These are phyloP conservation scores for Dalechampia spathulata DNA, from an alignment of 441 rosid species.

Conservation along the genomic window DNA sequence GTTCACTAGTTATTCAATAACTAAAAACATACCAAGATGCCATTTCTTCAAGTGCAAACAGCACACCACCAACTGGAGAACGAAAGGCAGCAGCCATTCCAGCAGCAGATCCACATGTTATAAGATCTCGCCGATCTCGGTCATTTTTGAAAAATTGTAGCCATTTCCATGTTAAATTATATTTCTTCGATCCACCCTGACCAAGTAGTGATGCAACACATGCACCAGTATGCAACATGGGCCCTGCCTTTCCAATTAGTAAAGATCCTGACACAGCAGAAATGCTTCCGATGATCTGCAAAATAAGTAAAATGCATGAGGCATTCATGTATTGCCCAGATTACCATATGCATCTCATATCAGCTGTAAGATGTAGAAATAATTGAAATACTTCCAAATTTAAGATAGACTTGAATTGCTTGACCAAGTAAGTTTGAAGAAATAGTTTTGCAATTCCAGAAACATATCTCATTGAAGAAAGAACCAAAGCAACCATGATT, in stretches of 20 bases:
- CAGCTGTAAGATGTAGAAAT: too few species aligned
- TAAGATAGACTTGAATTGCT: too few species aligned
- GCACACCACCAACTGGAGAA: slow-evolving; percentile 83
- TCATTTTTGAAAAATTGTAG: slow-evolving; percentile 67
- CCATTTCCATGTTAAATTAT: slow-evolving; percentile 66
- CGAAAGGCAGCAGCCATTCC: slow-evolving; percentile 89
- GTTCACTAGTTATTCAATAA: too few species aligned
- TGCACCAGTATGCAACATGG: slow-evolving; percentile 88
- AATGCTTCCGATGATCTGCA: slow-evolving; percentile 76
- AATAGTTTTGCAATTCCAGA: too few species aligned
- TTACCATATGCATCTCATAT: too few species aligned
- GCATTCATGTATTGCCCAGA: too few species aligned
- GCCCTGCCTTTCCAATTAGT: slow-evolving; percentile 84
- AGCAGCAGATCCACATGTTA: slow-evolving; percentile 90
- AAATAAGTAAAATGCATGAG: too few species aligned
- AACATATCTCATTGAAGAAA: too few species aligned
- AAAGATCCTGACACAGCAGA: slow-evolving; percentile 78
- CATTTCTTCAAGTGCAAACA: slow-evolving; percentile 89
- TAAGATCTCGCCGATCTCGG: slow-evolving; percentile 75
- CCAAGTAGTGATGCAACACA: slow-evolving; percentile 75
- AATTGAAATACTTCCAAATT: too few species aligned
- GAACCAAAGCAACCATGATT: too few species aligned
- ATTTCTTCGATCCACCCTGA: slow-evolving; percentile 78
- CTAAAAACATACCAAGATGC: slow-evolving; percentile 61
- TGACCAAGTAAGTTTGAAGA: too few species aligned